phyloP scores from a whole-genome alignment of 306 rosid genomes.

The Prinsepia uniflora region DNA sequence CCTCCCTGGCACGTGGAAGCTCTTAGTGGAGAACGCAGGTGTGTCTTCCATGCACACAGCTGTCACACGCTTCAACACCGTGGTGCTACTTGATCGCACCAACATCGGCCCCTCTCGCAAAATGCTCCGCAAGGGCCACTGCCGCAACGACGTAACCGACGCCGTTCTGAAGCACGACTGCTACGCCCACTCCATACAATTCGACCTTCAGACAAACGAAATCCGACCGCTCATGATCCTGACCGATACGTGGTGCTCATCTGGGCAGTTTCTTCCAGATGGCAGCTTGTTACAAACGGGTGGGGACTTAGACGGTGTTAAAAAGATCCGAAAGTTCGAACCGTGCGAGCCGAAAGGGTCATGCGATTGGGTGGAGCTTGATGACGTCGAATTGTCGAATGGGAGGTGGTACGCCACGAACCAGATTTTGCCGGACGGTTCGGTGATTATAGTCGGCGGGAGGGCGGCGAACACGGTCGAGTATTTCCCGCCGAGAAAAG shows the following conservation, averaged over 20 bases:
- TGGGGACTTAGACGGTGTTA: constrained; percentile 67
- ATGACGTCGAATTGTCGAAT: constrained; percentile 41
- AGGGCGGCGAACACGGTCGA: constrained; percentile 62
- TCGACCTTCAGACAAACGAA: constrained; percentile 53
- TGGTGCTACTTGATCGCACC: constrained; percentile 76
- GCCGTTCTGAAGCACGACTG: constrained; percentile 56
- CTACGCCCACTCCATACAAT: constrained; percentile 68
- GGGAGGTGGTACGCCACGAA: constrained; percentile 83
- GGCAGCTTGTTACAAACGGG: constrained; percentile 79
- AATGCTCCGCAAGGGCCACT: constrained; percentile 49
- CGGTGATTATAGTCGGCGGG: constrained; percentile 69
- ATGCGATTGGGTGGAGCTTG: constrained; percentile 73
- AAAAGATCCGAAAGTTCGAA: constrained; percentile 55
- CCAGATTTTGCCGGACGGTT: constrained; percentile 75
- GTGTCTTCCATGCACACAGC: constrained; percentile 91
- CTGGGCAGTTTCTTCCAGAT: constrained; percentile 79
- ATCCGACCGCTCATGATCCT: constrained; percentile 63
- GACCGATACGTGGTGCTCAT: constrained; percentile 96
- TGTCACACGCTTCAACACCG: constrained; percentile 86
- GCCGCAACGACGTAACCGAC: constrained; percentile 55
- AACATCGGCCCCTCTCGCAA: constrained; percentile 71
- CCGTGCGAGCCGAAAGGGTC: constrained; percentile 48
- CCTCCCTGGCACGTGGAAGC: constrained; percentile 92
- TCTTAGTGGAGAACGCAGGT: constrained; percentile 61
- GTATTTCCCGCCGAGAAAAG: constrained; percentile 57